These are phyloP conservation scores for Neonectria neomacrospora DNA, from an alignment of 2,329 filamentous ascomycete species.

Conservation along the genomic window DNA sequence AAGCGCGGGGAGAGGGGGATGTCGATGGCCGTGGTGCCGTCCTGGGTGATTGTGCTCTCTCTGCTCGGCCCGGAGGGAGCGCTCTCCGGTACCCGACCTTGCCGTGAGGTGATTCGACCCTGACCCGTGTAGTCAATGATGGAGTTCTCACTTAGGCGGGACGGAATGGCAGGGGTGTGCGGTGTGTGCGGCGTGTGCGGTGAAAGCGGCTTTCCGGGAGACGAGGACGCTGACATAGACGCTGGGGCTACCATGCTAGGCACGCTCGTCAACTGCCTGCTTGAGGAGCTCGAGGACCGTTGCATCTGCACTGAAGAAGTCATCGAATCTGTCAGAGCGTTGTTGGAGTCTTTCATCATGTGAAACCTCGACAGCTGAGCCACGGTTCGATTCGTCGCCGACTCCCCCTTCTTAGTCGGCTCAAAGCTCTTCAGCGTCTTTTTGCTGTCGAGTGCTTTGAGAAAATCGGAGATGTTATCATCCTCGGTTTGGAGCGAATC, in stretches of 20 bases:
- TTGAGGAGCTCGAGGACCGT: conserved; percentile 80
- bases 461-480: conserved; percentile 91
- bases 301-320: conserved; percentile 89
- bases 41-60: conserved; percentile 56
- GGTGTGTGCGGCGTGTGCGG: conserved; percentile 91
- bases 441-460: conserved; percentile 87
- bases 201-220: conserved; percentile 88
- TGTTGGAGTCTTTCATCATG: conserved; percentile 88
- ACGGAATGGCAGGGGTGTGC: conserved; percentile 93
- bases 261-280: conserved; percentile 68
- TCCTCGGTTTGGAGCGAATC: conserved; percentile 80
- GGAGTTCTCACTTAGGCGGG: conserved; percentile 90
- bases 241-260: conserved; percentile 77
- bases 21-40: conserved; percentile 74
- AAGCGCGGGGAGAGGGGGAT: conserved; percentile 77
- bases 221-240: conserved; percentile 86
- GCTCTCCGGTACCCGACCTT: conserved; percentile 40
- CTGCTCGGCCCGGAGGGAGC: conserved; percentile 48
- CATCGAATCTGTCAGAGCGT: conserved; percentile 90
- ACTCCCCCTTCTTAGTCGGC: conserved; percentile 72
- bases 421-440: conserved; percentile 88
- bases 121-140: conserved; percentile 60
- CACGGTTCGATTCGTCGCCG: conserved; percentile 78
- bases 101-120: conserved; percentile 47
- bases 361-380: conserved; percentile 88